Evolutionary conservation across 2,329 filamentous ascomycete species (phyloP), one percentile per base, ranked within the genome.

Genomic region (Huntiella savannae): DNA sequence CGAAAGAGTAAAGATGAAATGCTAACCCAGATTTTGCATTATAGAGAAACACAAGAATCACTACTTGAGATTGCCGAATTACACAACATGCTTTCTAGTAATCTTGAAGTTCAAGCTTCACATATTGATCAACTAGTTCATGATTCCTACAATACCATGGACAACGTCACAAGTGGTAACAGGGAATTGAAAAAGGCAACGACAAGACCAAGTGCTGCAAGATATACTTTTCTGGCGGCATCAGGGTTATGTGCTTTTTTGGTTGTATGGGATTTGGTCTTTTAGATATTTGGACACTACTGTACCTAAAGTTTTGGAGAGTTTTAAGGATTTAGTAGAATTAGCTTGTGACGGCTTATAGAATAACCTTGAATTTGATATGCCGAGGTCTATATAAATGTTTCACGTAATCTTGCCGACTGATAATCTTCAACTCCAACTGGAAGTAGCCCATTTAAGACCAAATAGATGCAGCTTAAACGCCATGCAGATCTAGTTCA

Each of bases 61-160:
- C 71, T 98, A 4, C 62, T 93, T 3, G 91, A 98, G 60, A 95
- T 98, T 52, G 82, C 85, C 5, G 86, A 93, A 58, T 68, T 98
- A 44, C 91, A 98, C 59, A 84, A 82, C 47, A 78, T 88, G 46
- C 77, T 98, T 10, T 84, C 91, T 36, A 76, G 75, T 55, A 93
- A 95, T 57, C 71, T 98, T 16, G 73, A 79, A 35, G 79, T 80
- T 11, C 91, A 98, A 58, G 81, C 83, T 46, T 85, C 84, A 48
- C 80, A 91, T 55, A 93, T 98, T 52, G 82, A 86, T 50, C 82
- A 91, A 58, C 69, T 98, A 15, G 84, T 94, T 32, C 69, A 78
- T 38, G 88, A 98, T 60, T 86, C 85, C 1, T 72, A 78, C 50
- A 71, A 75, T 32, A 95, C 87, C 7, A 75, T 79, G 19, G 82